Conservation (phyloP, 139 green algal genomes). For the Edaphochlamys debaryana region DNA sequence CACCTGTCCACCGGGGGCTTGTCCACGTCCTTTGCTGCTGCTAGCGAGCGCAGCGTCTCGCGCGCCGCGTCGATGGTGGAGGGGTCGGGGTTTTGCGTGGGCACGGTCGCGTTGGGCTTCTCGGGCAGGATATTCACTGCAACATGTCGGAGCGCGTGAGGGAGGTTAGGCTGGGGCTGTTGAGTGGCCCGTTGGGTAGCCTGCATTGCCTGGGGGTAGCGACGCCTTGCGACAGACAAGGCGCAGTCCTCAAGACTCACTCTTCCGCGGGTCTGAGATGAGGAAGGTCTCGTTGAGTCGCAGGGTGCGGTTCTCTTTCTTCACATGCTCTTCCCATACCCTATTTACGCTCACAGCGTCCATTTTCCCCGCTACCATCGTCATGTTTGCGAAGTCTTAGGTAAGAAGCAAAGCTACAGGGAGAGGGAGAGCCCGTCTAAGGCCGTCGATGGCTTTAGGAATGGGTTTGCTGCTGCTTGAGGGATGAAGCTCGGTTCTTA, state of each 20-base stretch:
- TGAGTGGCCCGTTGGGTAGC: too few species aligned
- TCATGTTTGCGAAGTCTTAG: constrained; percentile 1
- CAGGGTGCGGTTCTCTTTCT: constrained; percentile 61
- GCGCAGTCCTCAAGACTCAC: constrained; percentile 16
- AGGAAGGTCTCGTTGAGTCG: constrained; percentile 55
- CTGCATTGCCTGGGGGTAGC: too few species aligned
- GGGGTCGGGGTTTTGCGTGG: constrained; percentile 53
- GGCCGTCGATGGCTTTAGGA: too few species aligned
- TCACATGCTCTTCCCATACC: constrained; percentile 46
- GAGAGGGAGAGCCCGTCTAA: too few species aligned
- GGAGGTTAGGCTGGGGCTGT: too few species aligned
- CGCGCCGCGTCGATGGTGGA: constrained; percentile 34
- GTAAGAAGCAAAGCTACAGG: too few species aligned
- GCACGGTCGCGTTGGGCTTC: constrained; percentile 69
- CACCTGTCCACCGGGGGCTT: constrained; percentile 54
- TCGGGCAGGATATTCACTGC: constrained; percentile 72
- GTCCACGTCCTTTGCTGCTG: constrained; percentile 50
- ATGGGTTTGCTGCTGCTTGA: too few species aligned
- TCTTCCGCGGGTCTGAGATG: constrained; percentile 61
- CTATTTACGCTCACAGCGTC: constrained; percentile 40
- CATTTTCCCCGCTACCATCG: constrained; percentile 38
- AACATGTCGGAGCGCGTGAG: background rate
- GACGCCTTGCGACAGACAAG: too few species aligned
- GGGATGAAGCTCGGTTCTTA: too few species aligned
- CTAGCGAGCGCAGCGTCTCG: background rate